Base-by-base conservation (phyloP, 108 stramenopile genomes). In the Bacterosira constricta region DNA sequence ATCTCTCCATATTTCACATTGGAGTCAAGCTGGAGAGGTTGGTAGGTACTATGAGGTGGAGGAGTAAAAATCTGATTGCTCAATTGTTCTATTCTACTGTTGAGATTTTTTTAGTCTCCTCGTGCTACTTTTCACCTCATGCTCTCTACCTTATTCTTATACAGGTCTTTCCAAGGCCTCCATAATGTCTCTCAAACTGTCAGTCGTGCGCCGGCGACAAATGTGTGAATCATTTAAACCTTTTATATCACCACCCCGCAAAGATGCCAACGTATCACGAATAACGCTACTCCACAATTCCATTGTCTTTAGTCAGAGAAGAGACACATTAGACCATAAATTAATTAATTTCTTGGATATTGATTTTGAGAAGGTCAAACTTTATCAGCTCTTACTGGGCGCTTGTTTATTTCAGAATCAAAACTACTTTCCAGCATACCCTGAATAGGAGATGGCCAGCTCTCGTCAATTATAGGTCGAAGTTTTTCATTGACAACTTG, bases 351-450 rank as follows among this genome's bases (percentile, higher is more conserved):
- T 4, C 1, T 23, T 0, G 5, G 23, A 17, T 1, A 5, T 47
- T 18, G 21, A 47, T 47, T 4, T 20, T 10, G 23, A 49, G 7
- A 25, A 5, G 21, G 47, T n/a, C n/a, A n/a, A n/a, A n/a, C n/a
- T n/a, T n/a, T n/a, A 6, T 13, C 18, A 10, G 47, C 23, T 26
- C 63, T 49, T 50, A 47, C 63, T 21, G 69, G 62, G 0, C 69
- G 69, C 45, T 63, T 25, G 3, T 1, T 3, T 0, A 70, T 45
- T 26, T 70, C 63, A 10, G 26, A 44, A 52, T 70, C 69, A 45
- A 70, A 70, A n/a, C 69, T 70, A 21, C 62, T 63, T 64, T 70
- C 69, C 62, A 70, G 10, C 61, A 70, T 63, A 15, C 69, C 69
- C 62, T 49, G 9, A 30, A 70, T 63, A 23, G 60, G 8, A 23